phyloP scores from a whole-genome alignment of 257 asterid species.

The Striga asiatica region DNA sequence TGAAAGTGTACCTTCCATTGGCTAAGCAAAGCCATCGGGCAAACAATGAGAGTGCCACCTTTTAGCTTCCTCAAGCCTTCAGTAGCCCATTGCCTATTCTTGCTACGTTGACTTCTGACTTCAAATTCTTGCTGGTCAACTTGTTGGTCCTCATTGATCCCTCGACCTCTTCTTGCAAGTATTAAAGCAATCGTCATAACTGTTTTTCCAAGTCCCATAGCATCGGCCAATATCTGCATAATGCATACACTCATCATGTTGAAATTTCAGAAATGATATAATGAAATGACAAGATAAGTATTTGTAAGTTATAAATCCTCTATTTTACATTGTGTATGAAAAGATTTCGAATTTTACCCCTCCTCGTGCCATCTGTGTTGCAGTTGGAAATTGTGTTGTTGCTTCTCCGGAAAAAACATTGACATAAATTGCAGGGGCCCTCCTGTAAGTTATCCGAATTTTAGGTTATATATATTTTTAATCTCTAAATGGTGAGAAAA shows the following conservation, averaged over 20 bases:
- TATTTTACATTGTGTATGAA: background rate
- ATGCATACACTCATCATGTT: background rate
- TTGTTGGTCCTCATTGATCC: conserved; percentile 32
- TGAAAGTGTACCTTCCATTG: conserved; percentile 69
- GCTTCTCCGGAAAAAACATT: conserved; percentile 82
- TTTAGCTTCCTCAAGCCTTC: conserved; percentile 26
- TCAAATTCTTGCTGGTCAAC: conserved; percentile 8
- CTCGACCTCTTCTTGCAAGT: conserved; percentile 48
- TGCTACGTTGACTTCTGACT: conserved; percentile 17
- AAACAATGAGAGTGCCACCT: conserved; percentile 79
- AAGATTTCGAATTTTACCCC: conserved; percentile 39
- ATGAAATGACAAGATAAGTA: too few relatives aligned
- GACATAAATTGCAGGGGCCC: conserved; percentile 67
- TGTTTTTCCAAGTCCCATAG: conserved; percentile 92
- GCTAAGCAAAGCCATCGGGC: conserved; percentile 89
- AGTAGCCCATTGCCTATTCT: conserved; percentile 16
- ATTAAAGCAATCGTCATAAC: conserved; percentile 85
- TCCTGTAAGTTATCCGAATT: conserved; percentile 32
- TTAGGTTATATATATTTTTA: background rate
- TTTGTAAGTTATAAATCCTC: too few relatives aligned
- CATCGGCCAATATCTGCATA: conserved; percentile 77
- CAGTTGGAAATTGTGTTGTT: conserved; percentile 54
- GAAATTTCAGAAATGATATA: too few relatives aligned
- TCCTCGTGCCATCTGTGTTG: conserved; percentile 60
- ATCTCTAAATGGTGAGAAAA: too few relatives aligned